Evolutionary conservation across 78 protist species (phyloP).

Genomic region (Monosiga brevicollis): DNA sequence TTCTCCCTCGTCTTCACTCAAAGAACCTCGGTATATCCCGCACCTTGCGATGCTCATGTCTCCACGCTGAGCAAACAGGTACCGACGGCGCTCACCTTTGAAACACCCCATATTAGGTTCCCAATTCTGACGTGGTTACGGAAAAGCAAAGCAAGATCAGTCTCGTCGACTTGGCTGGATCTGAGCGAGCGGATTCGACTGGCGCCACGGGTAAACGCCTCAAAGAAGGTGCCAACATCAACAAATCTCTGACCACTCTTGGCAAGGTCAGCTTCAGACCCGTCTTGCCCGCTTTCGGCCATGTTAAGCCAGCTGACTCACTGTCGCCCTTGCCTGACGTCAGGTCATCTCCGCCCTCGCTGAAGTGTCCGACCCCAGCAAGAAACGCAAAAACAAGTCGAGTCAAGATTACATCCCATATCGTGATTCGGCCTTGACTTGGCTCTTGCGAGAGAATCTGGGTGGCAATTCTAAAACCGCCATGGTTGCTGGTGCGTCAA

Average conservation of each 20-base stretch:
- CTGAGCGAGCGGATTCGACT: slow-evolving; percentile 44
- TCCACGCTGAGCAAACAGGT: no score
- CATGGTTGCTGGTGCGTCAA: slow-evolving; percentile 44
- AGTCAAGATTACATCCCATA: slow-evolving; percentile 68
- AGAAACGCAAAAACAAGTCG: background rate
- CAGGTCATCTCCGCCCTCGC: slow-evolving; percentile 51
- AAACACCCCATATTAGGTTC: no score
- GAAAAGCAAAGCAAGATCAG: slow-evolving; percentile 42
- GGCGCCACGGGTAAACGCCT: slow-evolving; percentile 50
- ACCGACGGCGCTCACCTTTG: no score
- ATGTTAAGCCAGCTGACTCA: no score
- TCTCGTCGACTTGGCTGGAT: slow-evolving; percentile 49
- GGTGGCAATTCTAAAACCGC: slow-evolving; percentile 61
- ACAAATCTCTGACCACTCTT: slow-evolving; percentile 43
- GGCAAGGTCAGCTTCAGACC: no score
- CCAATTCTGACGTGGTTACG: background rate
- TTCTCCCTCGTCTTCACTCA: slow-evolving; percentile 28
- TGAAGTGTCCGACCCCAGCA: background rate
- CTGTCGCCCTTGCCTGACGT: no score
- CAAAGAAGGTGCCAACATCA: slow-evolving; percentile 43
- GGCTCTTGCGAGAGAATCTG: slow-evolving; percentile 34
- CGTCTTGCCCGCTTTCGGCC: no score
- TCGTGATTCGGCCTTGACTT: slow-evolving; percentile 85
- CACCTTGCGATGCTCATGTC: no score
- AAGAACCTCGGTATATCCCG: background rate